Evolutionary conservation across 176 grass and related monocot genomes (phyloP), one percentile per base, ranked within the genome.

Genomic region (Oryza rufipogon): DNA sequence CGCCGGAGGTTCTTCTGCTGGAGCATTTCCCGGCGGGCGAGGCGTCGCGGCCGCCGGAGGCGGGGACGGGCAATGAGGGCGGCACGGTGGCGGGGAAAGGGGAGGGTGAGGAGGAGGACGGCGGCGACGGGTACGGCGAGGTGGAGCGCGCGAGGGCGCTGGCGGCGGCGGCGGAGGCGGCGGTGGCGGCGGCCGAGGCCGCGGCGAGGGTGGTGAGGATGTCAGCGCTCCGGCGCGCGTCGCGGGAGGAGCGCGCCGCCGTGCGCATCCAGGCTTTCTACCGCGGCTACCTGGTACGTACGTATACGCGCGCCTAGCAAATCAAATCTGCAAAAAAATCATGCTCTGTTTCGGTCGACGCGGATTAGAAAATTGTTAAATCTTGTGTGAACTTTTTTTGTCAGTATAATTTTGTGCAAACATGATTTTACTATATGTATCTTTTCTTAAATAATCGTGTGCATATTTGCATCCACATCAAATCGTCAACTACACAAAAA

Each of bases 261-360:
- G 75, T 90, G 79, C 85, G 85, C 71, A 94, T 97, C 88, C 94
- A 97, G 75, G 69, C 94, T 2, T 92, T 77, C 81, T 97, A 97
- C 87, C 90, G 91, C 77, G 91, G 94, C 0, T 97, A 92, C 64
- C 79, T 97, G 94, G 94, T 94, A 87, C 66, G 80, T 13, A 16
- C 12, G 13, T 46, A 36, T 36, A 46, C 20, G 20, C 17, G 14
- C n/a, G n/a, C 19, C 58, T 11, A 58, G 7, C 58, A 63, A 16
- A 22, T 1, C 58, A 63, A 63, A 63, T 9, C 2, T 63, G 58
- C n/a, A 63, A 32, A 32, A 32, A 32, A 63, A 23, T 1, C 1
- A 20, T 58, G 19, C 54, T n/a, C 54, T 58, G 17, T 58, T 58
- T n/a, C n/a, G n/a, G n/a, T n/a, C n/a, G n/a, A n/a, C n/a, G n/a